These are phyloP conservation scores for Cornus controversa DNA, from an alignment of 148 eudicot genomes.

Conservation along the genomic window DNA sequence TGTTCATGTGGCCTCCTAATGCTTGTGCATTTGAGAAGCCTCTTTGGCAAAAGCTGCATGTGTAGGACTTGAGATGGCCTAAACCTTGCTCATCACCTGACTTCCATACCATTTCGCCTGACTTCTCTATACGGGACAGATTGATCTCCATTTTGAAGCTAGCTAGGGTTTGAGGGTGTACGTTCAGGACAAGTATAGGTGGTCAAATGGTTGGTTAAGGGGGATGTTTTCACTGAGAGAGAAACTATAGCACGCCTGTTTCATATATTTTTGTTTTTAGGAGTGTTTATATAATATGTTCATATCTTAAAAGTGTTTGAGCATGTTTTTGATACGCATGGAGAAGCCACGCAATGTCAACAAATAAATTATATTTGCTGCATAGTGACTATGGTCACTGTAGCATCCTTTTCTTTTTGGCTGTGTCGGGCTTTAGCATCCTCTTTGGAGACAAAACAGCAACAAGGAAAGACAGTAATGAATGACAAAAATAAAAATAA, in stretches of 20 bases:
- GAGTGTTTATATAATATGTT: too few relatives aligned
- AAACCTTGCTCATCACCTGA: constrained; percentile 1
- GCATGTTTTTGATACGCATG: constrained; percentile 7
- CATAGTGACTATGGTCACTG: too few relatives aligned
- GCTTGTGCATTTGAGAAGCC: constrained; percentile 55
- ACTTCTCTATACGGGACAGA: not conserved
- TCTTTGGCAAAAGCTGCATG: constrained; percentile 49
- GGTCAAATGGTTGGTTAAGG: constrained; percentile 9
- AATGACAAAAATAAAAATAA: not conserved
- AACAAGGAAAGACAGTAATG: not conserved
- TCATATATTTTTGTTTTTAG: too few relatives aligned
- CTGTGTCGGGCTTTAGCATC: not conserved
- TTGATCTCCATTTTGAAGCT: constrained; percentile 7
- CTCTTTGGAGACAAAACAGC: not conserved
- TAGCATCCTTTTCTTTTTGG: not conserved
- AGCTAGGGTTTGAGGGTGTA: not conserved
- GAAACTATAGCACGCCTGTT: not conserved
- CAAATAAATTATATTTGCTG: too few relatives aligned
- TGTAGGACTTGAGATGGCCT: constrained; percentile 23
- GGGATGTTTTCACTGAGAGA: not conserved
- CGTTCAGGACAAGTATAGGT: not conserved
- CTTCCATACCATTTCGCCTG: not conserved
- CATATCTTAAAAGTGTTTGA: not conserved
- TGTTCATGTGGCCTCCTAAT: constrained; percentile 55
- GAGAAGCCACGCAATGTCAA: not conserved